phyloP scores from a whole-genome alignment of 371 early-diverging fungal genomes.

The Mucor saturninus region DNA sequence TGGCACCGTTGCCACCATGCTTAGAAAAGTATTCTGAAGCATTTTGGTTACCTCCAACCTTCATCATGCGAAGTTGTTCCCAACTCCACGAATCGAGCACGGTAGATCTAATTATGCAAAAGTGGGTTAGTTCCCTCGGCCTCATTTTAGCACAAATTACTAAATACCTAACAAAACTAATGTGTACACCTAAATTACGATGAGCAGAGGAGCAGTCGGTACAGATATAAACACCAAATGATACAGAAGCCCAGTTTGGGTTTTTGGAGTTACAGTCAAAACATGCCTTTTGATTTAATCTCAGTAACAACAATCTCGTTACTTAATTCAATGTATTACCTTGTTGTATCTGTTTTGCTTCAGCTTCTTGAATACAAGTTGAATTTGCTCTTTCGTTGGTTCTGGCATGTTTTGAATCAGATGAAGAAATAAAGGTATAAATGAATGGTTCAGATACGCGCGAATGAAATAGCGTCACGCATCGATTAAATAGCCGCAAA shows the following conservation, averaged over 20 bases:
- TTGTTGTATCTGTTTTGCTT: conserved; percentile 81
- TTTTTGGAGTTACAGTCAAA: conserved; percentile 97
- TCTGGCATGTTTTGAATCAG: conserved; percentile 48
- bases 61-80: conserved; percentile 95
- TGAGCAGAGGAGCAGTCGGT: conserved; percentile 97
- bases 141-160: neutral
- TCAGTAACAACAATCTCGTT: neutral
- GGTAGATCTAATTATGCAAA: conserved; percentile 68
- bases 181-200: conserved; percentile 94
- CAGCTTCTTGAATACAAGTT: conserved; percentile 79
- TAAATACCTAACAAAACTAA: conserved; percentile 92
- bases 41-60: conserved; percentile 84
- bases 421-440: conserved; percentile 6
- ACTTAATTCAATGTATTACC: conserved; percentile 44
- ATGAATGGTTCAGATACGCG: neutral
- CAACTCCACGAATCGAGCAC: conserved; percentile 88
- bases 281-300: conserved; percentile 69
- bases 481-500: neutral
- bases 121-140: neutral
- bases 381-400: conserved; percentile 78
- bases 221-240: conserved; percentile 98
- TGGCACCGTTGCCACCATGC: conserved; percentile 57
- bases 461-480: neutral
- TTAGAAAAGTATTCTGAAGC: conserved; percentile 84
- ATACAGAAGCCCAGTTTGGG: conserved; percentile 97